These are phyloP conservation scores for Psidium friedrichsthalianum DNA, from an alignment of 345 rosid genomes.

Conservation along the genomic window DNA sequence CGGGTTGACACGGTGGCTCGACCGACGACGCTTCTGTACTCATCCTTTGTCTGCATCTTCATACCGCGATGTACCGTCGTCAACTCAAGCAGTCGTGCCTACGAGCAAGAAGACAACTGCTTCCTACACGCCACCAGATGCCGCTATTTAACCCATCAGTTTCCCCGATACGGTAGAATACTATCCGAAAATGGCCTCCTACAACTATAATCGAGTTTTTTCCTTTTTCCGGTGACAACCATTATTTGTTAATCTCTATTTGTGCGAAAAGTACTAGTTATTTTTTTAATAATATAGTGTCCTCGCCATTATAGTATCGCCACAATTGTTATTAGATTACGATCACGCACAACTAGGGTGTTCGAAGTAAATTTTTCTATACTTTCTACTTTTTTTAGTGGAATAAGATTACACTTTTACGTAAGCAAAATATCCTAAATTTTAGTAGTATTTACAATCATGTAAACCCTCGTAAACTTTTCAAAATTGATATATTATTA, in stretches of 20 bases:
- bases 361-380: neutral
- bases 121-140: neutral
- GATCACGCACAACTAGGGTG: neutral
- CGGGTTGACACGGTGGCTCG: neutral
- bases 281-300: rapidly evolving
- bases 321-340: rapidly evolving
- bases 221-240: neutral
- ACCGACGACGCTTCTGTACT: neutral
- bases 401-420: neutral
- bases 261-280: neutral
- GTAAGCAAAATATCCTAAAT: neutral
- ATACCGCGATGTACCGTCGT: rapidly evolving
- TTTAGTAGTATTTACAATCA: neutral
- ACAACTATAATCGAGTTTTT: neutral
- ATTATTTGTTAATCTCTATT: neutral
- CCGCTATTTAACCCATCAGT: neutral
- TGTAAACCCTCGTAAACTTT: neutral
- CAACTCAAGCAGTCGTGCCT: neutral
- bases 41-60: neutral
- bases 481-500: neutral
- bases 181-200: neutral
- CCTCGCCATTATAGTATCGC: neutral
- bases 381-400: neutral
- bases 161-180: neutral
- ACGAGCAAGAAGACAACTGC: rapidly evolving